Conservation (phyloP, 164 flowering plant species). For the Aristolochia contorta region DNA sequence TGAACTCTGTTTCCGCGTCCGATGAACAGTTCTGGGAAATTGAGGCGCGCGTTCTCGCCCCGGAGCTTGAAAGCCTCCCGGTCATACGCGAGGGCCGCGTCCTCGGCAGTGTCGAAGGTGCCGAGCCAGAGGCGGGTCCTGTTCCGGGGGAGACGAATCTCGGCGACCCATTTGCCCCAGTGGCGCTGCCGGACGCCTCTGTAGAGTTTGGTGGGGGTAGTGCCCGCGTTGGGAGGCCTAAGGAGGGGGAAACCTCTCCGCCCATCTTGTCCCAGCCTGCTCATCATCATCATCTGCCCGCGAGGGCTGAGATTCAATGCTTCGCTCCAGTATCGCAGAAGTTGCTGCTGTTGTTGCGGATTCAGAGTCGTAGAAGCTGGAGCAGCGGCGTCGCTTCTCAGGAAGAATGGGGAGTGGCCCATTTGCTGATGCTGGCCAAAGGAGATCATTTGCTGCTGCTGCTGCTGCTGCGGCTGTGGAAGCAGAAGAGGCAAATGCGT, state of each 20-base stretch:
- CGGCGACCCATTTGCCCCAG: slow-evolving; percentile 99
- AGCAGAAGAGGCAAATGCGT: slow-evolving; percentile 8
- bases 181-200: slow-evolving; percentile 94
- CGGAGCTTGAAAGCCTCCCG: slow-evolving; percentile 81
- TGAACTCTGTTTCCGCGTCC: slow-evolving; percentile 21
- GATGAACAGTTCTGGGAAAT: slow-evolving; percentile 73
- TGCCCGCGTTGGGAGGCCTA: slow-evolving; percentile 30
- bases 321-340: slow-evolving; percentile 62
- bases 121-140: slow-evolving; percentile 97
- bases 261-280: slow-evolving; percentile 33
- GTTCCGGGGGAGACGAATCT: slow-evolving; percentile 84
- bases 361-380: not conserved
- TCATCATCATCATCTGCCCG: slow-evolving; percentile 72
- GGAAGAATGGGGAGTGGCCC: slow-evolving; percentile 8
- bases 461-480: slow-evolving; percentile 14
- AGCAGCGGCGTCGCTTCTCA: too few relatives aligned
- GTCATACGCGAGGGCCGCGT: slow-evolving; percentile 87
- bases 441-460: slow-evolving; percentile 76
- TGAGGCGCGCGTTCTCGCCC: slow-evolving; percentile 84
- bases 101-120: slow-evolving; percentile 94
- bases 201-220: slow-evolving; percentile 73
- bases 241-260: slow-evolving; percentile 13
- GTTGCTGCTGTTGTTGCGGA: slow-evolving; percentile 27
- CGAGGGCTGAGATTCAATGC: slow-evolving; percentile 65
- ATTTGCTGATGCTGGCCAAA: slow-evolving; percentile 25